These are phyloP conservation scores for Ogataea angusta DNA, from an alignment of 805 yeast genomes.

Conservation along the genomic window DNA sequence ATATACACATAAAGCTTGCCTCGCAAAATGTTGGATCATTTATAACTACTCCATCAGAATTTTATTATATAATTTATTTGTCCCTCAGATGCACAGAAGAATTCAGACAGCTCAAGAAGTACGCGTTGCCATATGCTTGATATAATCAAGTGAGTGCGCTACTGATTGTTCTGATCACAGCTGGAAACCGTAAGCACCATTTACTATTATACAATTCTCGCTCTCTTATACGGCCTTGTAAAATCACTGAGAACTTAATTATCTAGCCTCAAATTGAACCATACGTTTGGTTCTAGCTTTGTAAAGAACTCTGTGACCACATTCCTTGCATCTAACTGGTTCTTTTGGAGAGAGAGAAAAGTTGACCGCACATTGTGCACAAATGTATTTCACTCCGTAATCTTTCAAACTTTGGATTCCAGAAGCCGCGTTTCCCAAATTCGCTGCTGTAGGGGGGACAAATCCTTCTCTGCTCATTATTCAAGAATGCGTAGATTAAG, in stretches of 20 bases:
- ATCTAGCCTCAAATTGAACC: constrained; percentile 86
- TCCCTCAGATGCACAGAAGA: too few species aligned
- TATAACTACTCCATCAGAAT: too few species aligned
- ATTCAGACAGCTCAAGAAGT: too few species aligned
- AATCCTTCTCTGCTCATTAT: constrained; percentile 76
- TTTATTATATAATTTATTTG: too few species aligned
- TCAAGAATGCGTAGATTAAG: too few species aligned
- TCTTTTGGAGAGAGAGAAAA: constrained; percentile 88
- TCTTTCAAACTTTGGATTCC: constrained; percentile 63
- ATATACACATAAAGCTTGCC: too few species aligned
- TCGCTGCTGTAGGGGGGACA: constrained; percentile 72
- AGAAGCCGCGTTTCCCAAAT: constrained; percentile 80
- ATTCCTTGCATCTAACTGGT: constrained; percentile 96
- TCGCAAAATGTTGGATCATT: too few species aligned
- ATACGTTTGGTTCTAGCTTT: constrained; percentile 97
- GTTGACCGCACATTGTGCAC: constrained; percentile 93
- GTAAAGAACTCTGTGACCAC: constrained; percentile 96
- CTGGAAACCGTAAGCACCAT: neutral
- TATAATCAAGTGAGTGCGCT: neutral
- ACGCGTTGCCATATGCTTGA: neutral
- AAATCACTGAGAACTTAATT: constrained; percentile 9
- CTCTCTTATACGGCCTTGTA: neutral
- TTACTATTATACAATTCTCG: neutral
- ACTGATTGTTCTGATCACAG: neutral
- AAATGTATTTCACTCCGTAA: constrained; percentile 86